Evolutionary conservation across 352 stramenopile genomes (phyloP).

Genomic region (Globisporangium nodosum): DNA sequence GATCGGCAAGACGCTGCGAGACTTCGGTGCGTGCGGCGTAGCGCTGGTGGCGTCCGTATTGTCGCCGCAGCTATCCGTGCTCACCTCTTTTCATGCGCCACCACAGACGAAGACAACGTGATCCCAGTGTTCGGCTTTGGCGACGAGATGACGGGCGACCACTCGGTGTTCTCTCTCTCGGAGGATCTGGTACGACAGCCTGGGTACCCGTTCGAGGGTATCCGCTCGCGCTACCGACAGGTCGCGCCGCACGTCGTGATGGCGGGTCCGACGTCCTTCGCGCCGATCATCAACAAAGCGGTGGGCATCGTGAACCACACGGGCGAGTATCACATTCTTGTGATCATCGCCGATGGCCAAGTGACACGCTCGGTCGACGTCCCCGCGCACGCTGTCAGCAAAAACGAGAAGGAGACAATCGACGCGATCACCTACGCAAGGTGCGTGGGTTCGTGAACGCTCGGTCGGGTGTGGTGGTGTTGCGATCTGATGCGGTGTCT

Average conservation of each 20-base stretch:
- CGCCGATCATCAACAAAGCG: slow-evolving; percentile 81
- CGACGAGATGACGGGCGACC: slow-evolving; percentile 72
- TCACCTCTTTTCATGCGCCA: neutral
- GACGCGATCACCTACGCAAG: slow-evolving; percentile 72
- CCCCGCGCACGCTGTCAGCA: slow-evolving; percentile 60
- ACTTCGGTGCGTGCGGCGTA: slow-evolving; percentile 48
- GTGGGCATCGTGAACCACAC: slow-evolving; percentile 76
- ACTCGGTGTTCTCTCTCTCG: slow-evolving; percentile 72
- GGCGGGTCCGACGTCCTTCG: slow-evolving; percentile 81
- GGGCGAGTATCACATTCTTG: slow-evolving; percentile 79
- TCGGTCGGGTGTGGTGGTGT: neutral
- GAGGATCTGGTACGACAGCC: slow-evolving; percentile 18
- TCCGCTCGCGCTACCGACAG: slow-evolving; percentile 64
- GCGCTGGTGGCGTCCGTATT: neutral
- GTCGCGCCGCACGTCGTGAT: slow-evolving; percentile 69
- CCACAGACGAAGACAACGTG: slow-evolving; percentile 75
- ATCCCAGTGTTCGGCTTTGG: slow-evolving; percentile 85
- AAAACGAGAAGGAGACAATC: slow-evolving; percentile 87
- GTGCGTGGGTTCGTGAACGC: slow-evolving; percentile 1
- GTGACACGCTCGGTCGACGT: slow-evolving; percentile 83
- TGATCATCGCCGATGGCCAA: slow-evolving; percentile 86
- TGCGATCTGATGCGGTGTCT: neutral
- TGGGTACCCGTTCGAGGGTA: slow-evolving; percentile 61
- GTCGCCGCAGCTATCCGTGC: neutral
- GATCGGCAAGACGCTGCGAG: slow-evolving; percentile 58